Base-by-base conservation (phyloP, 169 alveolate species). In the Plasmodium gallinaceum region DNA sequence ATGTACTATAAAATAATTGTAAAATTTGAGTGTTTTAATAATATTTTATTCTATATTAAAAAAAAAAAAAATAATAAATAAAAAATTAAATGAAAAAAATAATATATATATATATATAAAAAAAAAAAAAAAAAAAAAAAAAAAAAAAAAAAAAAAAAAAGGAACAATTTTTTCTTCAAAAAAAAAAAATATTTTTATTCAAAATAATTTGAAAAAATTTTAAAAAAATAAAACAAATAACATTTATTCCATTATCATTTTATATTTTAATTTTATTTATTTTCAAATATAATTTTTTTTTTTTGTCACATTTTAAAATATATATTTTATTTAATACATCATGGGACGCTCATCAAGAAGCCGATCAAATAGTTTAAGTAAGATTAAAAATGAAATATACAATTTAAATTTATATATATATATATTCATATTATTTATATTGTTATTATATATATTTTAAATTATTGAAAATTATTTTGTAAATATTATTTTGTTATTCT, bases 331-430 rank as follows among this genome's bases (percentile, higher is more conserved):
- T 22, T 70, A 20, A 45, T 46, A 46, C 6, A 70, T 48, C 20
- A 86, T 86, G 92, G 92, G 92, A 58, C 86, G 92, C 7, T 86
- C 92, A 58, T 86, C 92, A 26, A 69, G 61, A 22, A 43, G 87
- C 43, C 92, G 92, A 39, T 86, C 92, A 42, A 61, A 87, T 48
- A 71, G 87, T 54, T 86, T 72, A 70, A 45, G 92, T 86, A 71
- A 86, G 92, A 43, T n/a, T 26, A 65, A 48, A 54, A 52, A 62
- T 51, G n/a, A 62, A 46, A 24, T 26, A 10, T 32, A 22, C 12
- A 62, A 20, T 48, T 51, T 51, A 54, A 8, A 14, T 26, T 6
- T 42, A 43, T 51, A 51, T 51, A 51, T 51, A 51, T 10, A 54
- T 54, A 54, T n/a, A 54, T 54, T 16, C 9, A 14, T 54, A 14